Conservation (phyloP, 2,329 filamentous ascomycete genomes). For the Botrytis byssoidea region DNA sequence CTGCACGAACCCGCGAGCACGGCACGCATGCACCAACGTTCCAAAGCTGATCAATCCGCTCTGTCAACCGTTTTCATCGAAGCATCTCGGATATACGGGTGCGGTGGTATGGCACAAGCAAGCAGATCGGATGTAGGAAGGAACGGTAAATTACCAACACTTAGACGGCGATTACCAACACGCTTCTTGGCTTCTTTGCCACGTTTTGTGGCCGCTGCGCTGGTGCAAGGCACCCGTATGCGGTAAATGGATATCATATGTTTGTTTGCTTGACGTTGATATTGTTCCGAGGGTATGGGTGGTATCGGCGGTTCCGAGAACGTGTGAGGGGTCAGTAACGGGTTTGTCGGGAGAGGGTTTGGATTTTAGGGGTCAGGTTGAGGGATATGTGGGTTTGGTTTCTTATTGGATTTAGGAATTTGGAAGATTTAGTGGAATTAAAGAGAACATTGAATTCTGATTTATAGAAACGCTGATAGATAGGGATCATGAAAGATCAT, state of each 20-base stretch:
- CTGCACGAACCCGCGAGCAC: neutral
- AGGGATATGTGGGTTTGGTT: neutral
- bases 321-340: too few relatives aligned
- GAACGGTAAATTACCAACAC: neutral
- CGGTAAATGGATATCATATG: neutral
- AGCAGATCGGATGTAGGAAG: too few relatives aligned
- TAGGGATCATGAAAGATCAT: neutral
- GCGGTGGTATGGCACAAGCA: neutral
- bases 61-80: fast-evolving
- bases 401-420: neutral
- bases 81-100: neutral
- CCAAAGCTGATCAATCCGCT: neutral
- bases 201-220: neutral
- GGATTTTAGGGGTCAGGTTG: neutral
- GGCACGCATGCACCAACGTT: neutral
- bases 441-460: neutral
- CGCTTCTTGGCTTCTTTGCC: neutral
- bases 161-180: neutral
- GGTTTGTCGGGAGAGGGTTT: neutral
- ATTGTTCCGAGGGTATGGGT: neutral
- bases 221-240: neutral
- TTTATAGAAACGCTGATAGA: fast-evolving
- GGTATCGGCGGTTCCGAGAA: neutral
- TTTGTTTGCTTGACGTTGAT: neutral
- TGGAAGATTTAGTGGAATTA: neutral